Conservation (phyloP, 2,329 filamentous ascomycete genomes). For the Aspergillus versicolor region DNA sequence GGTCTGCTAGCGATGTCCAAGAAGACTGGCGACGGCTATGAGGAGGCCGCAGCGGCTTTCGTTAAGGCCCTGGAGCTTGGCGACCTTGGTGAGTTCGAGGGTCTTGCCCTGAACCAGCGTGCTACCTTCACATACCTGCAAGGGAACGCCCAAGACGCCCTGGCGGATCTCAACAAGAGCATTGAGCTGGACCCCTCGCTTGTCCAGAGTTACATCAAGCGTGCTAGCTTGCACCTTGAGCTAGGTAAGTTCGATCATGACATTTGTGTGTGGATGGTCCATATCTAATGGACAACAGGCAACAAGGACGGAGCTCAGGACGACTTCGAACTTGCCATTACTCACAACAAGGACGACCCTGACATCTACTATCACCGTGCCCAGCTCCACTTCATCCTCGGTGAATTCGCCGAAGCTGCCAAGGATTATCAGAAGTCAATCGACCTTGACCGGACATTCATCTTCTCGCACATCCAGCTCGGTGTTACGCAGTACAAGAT, state of each 20-base stretch:
- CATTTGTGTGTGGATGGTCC: background rate
- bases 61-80: constrained; percentile 82
- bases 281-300: constrained; percentile 51
- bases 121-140: constrained; percentile 93
- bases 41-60: constrained; percentile 81
- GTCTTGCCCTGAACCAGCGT: constrained; percentile 92
- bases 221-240: constrained; percentile 96
- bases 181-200: constrained; percentile 83
- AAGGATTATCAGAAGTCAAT: constrained; percentile 99
- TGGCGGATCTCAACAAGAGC: constrained; percentile 86
- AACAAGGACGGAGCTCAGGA: constrained; percentile 81
- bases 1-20: constrained; percentile 78
- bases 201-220: constrained; percentile 98
- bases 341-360: constrained; percentile 82
- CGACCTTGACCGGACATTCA: constrained; percentile 91
- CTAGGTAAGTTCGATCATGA: constrained; percentile 59
- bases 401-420: constrained; percentile 86
- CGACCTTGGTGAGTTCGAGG: constrained; percentile 78
- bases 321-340: constrained; percentile 83
- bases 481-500: constrained; percentile 99
- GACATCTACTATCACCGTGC: constrained; percentile 99
- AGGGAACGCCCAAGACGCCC: constrained; percentile 79
- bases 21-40: constrained; percentile 88
- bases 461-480: constrained; percentile 99
- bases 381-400: constrained; percentile 96